Conservation (phyloP, 2,329 filamentous ascomycete species). For the Aspergillus pseudoviridinutans region DNA sequence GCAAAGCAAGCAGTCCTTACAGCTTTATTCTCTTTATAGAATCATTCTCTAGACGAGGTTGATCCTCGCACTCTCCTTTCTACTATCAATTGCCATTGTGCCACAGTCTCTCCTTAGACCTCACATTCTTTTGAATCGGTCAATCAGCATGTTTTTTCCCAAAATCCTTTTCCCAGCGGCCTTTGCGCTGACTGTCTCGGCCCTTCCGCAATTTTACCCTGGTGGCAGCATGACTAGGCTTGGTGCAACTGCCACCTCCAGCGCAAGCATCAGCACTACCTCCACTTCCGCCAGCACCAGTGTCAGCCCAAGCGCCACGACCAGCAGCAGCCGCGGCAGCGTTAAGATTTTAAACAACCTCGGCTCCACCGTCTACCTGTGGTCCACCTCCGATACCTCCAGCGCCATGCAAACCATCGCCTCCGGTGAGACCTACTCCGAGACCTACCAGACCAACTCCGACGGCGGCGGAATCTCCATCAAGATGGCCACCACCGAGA, state of each 20-base stretch:
- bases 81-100: background rate
- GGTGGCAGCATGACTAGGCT: too few species aligned
- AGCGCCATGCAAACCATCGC: conserved; percentile 20
- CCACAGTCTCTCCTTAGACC: too few species aligned
- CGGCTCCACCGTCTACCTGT: conserved; percentile 21
- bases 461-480: conserved; percentile 31
- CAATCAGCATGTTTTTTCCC: conserved; percentile 8
- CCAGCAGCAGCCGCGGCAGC: conserved; percentile 9
- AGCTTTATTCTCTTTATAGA: background rate
- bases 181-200: conserved; percentile 6
- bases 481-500: conserved; percentile 24
- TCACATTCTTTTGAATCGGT: too few species aligned
- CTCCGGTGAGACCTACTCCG: conserved; percentile 17
- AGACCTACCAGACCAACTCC: conserved; percentile 26
- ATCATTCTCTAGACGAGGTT: background rate
- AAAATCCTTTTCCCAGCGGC: conserved; percentile 5
- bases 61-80: background rate
- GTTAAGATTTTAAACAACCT: conserved; percentile 27
- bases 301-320: background rate
- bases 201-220: background rate
- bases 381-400: conserved; percentile 20
- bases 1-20: background rate
- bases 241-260: too few species aligned
- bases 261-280: too few species aligned
- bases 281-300: too few species aligned